phyloP scores from a whole-genome alignment of 805 yeast genomes.

The Limtongia smithiae region DNA sequence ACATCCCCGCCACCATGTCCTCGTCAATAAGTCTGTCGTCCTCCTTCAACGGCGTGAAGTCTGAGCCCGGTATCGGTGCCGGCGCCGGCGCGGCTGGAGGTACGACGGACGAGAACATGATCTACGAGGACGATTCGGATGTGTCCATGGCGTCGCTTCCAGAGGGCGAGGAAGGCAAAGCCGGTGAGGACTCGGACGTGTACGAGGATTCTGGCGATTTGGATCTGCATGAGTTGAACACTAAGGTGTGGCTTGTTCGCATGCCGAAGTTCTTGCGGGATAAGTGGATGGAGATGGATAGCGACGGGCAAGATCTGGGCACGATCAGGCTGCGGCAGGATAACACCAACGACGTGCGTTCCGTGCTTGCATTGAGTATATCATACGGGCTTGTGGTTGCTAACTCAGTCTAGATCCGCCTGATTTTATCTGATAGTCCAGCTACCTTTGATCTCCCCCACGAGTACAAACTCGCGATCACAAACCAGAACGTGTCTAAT shows the following conservation, averaged over 20 bases:
- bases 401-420: constrained; percentile 33
- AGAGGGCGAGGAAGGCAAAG: constrained; percentile 14
- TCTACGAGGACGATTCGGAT: constrained; percentile 40
- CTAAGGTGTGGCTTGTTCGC: constrained; percentile 88
- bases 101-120: constrained; percentile 9
- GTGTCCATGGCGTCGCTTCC: constrained; percentile 38
- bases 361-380: neutral
- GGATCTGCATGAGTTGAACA: constrained; percentile 56
- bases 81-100: constrained; percentile 2
- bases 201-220: constrained; percentile 72
- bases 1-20: too few species aligned
- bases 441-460: constrained; percentile 63
- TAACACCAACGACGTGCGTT: constrained; percentile 23
- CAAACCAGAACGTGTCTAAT: constrained; percentile 76
- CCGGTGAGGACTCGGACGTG: constrained; percentile 39
- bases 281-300: constrained; percentile 65
- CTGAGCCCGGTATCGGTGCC: constrained; percentile 8
- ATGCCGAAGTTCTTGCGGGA: constrained; percentile 84
- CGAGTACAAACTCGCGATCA: constrained; percentile 74
- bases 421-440: constrained; percentile 40
- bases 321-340: constrained; percentile 68
- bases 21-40: constrained; percentile 11
- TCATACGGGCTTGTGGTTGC: neutral
- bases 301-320: constrained; percentile 70
- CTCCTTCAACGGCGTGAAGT: too few species aligned